phyloP scores from a whole-genome alignment of 345 rosid genomes.

The Salix purpurea region DNA sequence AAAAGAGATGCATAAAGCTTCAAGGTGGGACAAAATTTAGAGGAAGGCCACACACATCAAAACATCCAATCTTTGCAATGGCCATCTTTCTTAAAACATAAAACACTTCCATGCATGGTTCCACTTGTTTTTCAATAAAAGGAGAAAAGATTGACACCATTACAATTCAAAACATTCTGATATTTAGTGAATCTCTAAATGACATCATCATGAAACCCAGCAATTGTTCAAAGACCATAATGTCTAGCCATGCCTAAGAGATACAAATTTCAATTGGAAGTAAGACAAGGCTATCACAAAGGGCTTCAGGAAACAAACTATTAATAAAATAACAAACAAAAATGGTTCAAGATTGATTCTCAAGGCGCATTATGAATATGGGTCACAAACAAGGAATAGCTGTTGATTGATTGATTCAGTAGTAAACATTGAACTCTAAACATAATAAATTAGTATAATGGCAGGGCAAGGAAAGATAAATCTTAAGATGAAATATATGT shows the following conservation, averaged over 20 bases:
- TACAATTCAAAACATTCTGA: background rate
- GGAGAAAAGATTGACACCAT: background rate
- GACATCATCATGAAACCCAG: background rate
- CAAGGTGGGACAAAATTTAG: background rate
- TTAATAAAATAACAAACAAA: background rate
- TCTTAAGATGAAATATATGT: background rate
- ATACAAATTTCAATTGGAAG: background rate
- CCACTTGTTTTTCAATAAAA: background rate
- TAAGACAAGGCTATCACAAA: background rate
- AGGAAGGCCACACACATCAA: background rate
- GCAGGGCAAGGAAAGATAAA: background rate
- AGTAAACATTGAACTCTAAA: background rate
- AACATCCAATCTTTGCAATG: background rate
- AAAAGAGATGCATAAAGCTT: background rate
- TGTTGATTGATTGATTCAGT: background rate
- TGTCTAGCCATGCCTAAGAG: background rate
- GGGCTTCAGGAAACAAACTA: background rate
- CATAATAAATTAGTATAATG: background rate
- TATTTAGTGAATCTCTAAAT: background rate
- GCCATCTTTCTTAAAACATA: background rate
- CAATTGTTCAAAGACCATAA: background rate
- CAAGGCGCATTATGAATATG: background rate
- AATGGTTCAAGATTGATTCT: background rate
- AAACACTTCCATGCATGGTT: background rate
- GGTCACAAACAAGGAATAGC: background rate